Percentiles rank a stretch among this genome's conserved stretches.
Conservation (phyloP, 2,329 filamentous ascomycete species). For the Colletotrichum lupini region DNA sequence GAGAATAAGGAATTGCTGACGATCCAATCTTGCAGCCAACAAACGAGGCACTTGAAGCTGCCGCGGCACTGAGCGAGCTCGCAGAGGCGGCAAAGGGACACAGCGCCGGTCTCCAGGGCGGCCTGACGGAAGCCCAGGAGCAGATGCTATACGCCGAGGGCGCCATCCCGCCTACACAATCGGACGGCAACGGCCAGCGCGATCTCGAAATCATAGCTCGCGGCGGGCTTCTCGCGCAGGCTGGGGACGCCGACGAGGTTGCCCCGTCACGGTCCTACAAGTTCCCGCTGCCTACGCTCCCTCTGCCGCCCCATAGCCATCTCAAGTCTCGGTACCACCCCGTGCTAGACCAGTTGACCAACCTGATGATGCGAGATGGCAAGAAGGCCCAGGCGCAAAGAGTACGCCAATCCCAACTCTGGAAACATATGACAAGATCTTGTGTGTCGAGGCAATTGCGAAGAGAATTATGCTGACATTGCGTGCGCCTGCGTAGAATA, state of each 20-base stretch:
- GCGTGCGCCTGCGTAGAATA: conserved; percentile 68
- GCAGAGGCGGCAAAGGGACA: conserved; percentile 3
- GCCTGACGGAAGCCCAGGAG: conserved; percentile 55
- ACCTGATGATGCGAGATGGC: conserved; percentile 90
- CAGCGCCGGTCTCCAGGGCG: conserved; percentile 40
- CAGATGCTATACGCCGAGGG: conserved; percentile 55
- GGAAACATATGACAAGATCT: neutral
- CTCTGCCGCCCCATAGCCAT: conserved; percentile 70
- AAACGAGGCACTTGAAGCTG: conserved; percentile 17
- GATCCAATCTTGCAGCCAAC: conserved; percentile 5
- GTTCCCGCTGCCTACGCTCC: conserved; percentile 77
- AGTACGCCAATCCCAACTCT: conserved; percentile 61
- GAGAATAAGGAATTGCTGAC: conserved; percentile 4
- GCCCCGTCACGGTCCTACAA: conserved; percentile 70
- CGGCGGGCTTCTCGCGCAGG: conserved; percentile 41
- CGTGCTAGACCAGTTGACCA: conserved; percentile 86
- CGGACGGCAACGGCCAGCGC: conserved; percentile 29
- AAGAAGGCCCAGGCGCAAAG: conserved; percentile 91
- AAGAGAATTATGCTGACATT: conserved; percentile 10
- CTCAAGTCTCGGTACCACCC: conserved; percentile 88
- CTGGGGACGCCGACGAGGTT: conserved; percentile 41
- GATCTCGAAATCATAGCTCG: conserved; percentile 47
- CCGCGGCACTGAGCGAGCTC: conserved; percentile 26
- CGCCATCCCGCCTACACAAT: conserved; percentile 48
- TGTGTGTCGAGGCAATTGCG: neutral